These are phyloP conservation scores for Phytophthora pinifolia DNA, from an alignment of 352 stramenopile genomes.

Conservation along the genomic window DNA sequence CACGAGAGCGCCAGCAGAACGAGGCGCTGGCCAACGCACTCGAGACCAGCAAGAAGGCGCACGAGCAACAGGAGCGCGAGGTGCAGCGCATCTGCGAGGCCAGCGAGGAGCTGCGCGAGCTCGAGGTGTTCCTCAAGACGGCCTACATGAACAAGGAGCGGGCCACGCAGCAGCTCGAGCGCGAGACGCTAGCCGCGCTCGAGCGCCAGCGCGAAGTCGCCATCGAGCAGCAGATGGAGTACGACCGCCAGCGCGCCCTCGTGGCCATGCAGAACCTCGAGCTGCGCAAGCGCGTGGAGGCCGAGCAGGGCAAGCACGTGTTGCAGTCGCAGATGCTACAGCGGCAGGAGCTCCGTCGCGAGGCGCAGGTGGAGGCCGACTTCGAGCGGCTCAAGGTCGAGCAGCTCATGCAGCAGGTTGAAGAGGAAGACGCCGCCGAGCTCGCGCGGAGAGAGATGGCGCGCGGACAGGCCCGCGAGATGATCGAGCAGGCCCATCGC, in stretches of 20 bases:
- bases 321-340: slow-evolving; percentile 75
- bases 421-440: slow-evolving; percentile 83
- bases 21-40: slow-evolving; percentile 72
- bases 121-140: slow-evolving; percentile 89
- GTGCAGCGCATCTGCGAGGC: slow-evolving; percentile 91
- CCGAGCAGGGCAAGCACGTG: slow-evolving; percentile 64
- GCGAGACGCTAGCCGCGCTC: slow-evolving; percentile 68
- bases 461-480: slow-evolving; percentile 53
- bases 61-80: slow-evolving; percentile 82
- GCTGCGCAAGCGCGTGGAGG: slow-evolving; percentile 61
- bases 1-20: slow-evolving; percentile 66
- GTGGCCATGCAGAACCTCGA: slow-evolving; percentile 66
- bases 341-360: slow-evolving; percentile 57
- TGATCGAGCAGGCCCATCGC: slow-evolving; percentile 53
- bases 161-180: slow-evolving; percentile 88
- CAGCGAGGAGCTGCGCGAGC: slow-evolving; percentile 88
- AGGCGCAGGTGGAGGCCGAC: slow-evolving; percentile 70
- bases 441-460: slow-evolving; percentile 58
- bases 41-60: slow-evolving; percentile 52
- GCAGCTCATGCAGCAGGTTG: slow-evolving; percentile 84
- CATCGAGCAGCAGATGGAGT: slow-evolving; percentile 94
- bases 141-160: slow-evolving; percentile 95
- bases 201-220: slow-evolving; percentile 77
- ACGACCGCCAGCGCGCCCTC: slow-evolving; percentile 82
- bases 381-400: slow-evolving; percentile 86